A percentile compares a stretch with the other conserved stretches of the same genome.
These are phyloP conservation scores for Pseudopithomyces chartarum DNA, from an alignment of 2,329 filamentous ascomycete species.

Conservation along the genomic window DNA sequence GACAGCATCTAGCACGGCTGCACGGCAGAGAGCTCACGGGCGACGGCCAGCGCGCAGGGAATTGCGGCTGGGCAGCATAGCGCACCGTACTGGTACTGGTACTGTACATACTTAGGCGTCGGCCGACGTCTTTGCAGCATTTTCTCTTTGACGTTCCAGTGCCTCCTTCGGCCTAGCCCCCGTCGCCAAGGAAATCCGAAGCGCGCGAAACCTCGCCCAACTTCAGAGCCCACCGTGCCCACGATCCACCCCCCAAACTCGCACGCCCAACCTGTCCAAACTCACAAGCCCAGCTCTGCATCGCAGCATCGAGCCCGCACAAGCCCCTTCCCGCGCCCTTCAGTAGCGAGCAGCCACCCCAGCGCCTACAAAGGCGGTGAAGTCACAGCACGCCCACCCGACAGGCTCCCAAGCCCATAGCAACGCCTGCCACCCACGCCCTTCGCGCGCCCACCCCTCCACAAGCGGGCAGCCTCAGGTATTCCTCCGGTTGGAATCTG, in stretches of 20 bases:
- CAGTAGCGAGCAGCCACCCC: conserved; percentile 20
- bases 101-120: not conserved
- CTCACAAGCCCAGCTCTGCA: conserved; percentile 27
- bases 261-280: conserved; percentile 29
- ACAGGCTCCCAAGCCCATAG: conserved; percentile 42
- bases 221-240: conserved; percentile 11
- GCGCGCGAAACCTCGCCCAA: conserved; percentile 30
- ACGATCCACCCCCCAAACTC: conserved; percentile 15
- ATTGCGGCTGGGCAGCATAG: too few species aligned
- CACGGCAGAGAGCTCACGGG: not conserved
- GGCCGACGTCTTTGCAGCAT: conserved; percentile 1
- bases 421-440: conserved; percentile 39
- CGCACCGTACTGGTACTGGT: not conserved
- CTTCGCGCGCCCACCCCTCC: conserved; percentile 35
- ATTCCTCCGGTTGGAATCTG: conserved; percentile 24
- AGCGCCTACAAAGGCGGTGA: conserved; percentile 43
- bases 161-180: conserved; percentile 10
- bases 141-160: conserved; percentile 8
- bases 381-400: conserved; percentile 42
- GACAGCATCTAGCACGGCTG: not conserved
- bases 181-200: conserved; percentile 31
- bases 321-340: conserved; percentile 20
- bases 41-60: not conserved
- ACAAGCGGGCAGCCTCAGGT: conserved; percentile 36
- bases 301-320: conserved; percentile 24